A percentile compares a stretch with the other conserved stretches of the same genome.
phyloP scores from a whole-genome alignment of 2,329 filamentous ascomycete species.

The Hirsutella thompsonii region DNA sequence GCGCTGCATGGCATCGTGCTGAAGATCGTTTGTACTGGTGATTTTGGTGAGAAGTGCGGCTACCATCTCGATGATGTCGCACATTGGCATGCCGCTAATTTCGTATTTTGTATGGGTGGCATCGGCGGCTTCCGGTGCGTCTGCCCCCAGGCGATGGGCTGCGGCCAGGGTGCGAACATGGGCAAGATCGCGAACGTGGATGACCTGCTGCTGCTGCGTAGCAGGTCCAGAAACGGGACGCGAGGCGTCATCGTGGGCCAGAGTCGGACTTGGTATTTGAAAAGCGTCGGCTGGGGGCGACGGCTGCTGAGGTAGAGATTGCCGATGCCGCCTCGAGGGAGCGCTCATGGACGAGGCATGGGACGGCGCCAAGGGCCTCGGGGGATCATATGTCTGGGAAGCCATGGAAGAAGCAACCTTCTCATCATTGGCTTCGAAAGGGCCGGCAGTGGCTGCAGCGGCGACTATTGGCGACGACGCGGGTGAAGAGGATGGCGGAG shows the following conservation, averaged over 20 bases:
- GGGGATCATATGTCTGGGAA: constrained; percentile 19
- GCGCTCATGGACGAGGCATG: constrained; percentile 8
- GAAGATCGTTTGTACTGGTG: constrained; percentile 86
- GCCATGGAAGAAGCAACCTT: constrained; percentile 34
- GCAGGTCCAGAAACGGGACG: constrained; percentile 2
- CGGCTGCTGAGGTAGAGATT: constrained; percentile 21
- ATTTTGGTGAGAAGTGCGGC: constrained; percentile 93
- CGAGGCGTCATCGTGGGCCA: not conserved
- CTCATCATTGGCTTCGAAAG: constrained; percentile 25
- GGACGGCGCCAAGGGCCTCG: not conserved
- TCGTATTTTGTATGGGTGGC: constrained; percentile 61
- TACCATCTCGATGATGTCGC: constrained; percentile 98
- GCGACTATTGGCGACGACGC: constrained; percentile 21
- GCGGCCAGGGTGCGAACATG: constrained; percentile 84
- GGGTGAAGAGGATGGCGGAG: constrained; percentile 40
- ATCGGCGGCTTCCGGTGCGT: constrained; percentile 30
- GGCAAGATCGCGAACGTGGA: constrained; percentile 76
- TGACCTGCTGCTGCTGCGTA: constrained; percentile 32
- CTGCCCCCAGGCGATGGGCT: constrained; percentile 52
- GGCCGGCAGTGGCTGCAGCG: too few species aligned
- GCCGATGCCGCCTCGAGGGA: constrained; percentile 7
- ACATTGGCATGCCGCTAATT: constrained; percentile 94
- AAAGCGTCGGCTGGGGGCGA: constrained; percentile 23
- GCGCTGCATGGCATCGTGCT: constrained; percentile 83
- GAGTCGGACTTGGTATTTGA: constrained; percentile 14